Evolutionary conservation across 2,329 filamentous ascomycete species (phyloP), one percentile per base, ranked within the genome.

Genomic region (Kalaharituber pfeilii): DNA sequence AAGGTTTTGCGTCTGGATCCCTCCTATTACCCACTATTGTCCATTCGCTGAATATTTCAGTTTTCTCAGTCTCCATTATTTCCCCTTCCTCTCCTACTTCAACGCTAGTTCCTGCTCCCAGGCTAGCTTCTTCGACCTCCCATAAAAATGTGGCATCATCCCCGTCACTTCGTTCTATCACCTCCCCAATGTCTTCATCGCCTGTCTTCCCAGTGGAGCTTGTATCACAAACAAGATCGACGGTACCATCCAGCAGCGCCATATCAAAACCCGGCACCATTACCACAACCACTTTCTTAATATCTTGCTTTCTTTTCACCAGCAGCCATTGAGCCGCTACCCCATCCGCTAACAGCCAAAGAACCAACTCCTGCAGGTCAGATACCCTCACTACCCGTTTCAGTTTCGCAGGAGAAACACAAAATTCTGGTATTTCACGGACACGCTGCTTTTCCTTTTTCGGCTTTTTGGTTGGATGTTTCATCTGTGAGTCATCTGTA

Each of bases 201-300:
- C 33, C 42, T 36, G 39, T 5, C 52, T 54, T 22, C 54, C 54
- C n/a, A 52, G 36, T 20, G 28, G 55, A 53, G 52, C 51, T 28
- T 33, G 30, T 26, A 20, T 49, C 24, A 7, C 51, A 20, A 29
- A 66, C 57, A 25, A 70, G 58, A 25, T 68, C 60, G 29, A 77
- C 69, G 2, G 68, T 70, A 30, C 77, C 74, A 66, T 83, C 78
- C 69, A 96, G 94, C 84, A 96, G 91, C 58, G 80, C 83, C 64
- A 86, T 78, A 66, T 96, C 89, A 24, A 98, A 70, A 0, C 91
- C 91, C 9, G 91, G 91, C 9, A 95, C 80, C 84, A 95, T 89
- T 60, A 98, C 71, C 39, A 85, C 78, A 27, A 96, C 88, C 27
- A 93, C 82, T 69, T 91, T 93, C 59, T 78, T 72, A 62, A 84